Evolutionary conservation across 73 alveolate species (phyloP), one percentile per base, ranked within the genome.

Genomic region (Paramecium bursaria): DNA sequence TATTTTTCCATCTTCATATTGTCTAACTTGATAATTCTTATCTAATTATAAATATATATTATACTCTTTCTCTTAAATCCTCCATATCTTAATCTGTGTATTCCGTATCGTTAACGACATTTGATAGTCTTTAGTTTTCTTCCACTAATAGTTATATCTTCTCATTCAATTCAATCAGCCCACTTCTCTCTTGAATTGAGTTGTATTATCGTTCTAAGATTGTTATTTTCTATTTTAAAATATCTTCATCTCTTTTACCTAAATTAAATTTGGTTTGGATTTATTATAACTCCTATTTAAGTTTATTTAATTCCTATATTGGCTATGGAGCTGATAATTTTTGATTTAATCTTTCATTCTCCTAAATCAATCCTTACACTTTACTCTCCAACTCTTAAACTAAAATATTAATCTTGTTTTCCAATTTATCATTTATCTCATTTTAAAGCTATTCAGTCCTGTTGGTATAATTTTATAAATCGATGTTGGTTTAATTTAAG

Each of bases 261-360:
- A 15, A 35, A 25, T 67, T 25, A 31, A 39, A 11, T 39, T 42
- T 3, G 17, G 26, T 67, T 5, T 31, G 33, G 1, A 67, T 21
- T 10, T 31, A n/a, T 2, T 67, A 53, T 2, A 33, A 25, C 9
- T 67, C 82, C 19, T 67, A 25, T 14, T 67, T 67, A 26, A 19
- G 7, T 42, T 30, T 67, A 0, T 42, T 1, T 6, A 67, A 31
- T 25, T 67, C 82, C 7, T 42, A 67, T 2, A n/a, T 67, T 10
- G 44, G 14, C 14, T 67, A 3, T 9, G 9, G 46, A 15, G 53
- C 11, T 2, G 14, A 42, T 67, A 67, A 67, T 19, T 67, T 21
- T 35, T 35, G 1, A 67, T 67, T 67, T 29, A 67, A 67, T 67
- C 60, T 35, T 39, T 67, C 82, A 39, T 67, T 67, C 35, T 67